A percentile compares a stretch with the other conserved stretches of the same genome.
Evolutionary conservation across 257 asterid genomes (phyloP).

Genomic region (Jaltomata sinuosa): DNA sequence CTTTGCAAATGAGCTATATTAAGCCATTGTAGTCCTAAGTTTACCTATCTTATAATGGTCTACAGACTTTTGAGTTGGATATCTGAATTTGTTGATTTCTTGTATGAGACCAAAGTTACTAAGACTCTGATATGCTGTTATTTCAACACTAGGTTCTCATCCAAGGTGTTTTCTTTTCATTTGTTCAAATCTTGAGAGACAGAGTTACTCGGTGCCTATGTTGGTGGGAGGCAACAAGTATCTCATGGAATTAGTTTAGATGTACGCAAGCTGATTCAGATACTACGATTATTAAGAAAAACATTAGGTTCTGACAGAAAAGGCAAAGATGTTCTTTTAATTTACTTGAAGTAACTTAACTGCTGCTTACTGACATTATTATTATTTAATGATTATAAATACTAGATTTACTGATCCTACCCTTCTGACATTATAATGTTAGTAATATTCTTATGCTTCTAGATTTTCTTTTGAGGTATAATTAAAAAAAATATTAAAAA

Average conservation of each 20-base stretch:
- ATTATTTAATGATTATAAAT: background rate
- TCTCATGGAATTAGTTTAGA: background rate
- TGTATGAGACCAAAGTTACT: background rate
- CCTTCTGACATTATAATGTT: background rate
- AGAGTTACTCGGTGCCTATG: background rate
- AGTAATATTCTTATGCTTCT: background rate
- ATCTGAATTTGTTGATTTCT: background rate
- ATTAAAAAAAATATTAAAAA: background rate
- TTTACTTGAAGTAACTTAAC: background rate
- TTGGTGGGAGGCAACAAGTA: fast-evolving
- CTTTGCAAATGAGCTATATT: background rate
- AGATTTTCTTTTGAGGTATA: background rate
- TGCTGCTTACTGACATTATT: background rate
- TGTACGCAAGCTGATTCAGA: background rate
- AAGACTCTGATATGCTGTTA: background rate
- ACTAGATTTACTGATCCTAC: background rate
- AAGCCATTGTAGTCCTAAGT: background rate
- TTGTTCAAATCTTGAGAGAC: too few species aligned
- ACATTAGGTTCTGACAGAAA: background rate
- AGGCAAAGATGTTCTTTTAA: background rate
- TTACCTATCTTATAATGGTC: background rate
- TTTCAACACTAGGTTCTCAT: background rate
- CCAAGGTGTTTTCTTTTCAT: too few species aligned
- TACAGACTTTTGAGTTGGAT: background rate
- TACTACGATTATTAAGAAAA: background rate